Percentiles rank a stretch among this genome's conserved stretches.
These are phyloP conservation scores for Plasmodium chabaudi DNA, from an alignment of 169 alveolate species.

Conservation along the genomic window DNA sequence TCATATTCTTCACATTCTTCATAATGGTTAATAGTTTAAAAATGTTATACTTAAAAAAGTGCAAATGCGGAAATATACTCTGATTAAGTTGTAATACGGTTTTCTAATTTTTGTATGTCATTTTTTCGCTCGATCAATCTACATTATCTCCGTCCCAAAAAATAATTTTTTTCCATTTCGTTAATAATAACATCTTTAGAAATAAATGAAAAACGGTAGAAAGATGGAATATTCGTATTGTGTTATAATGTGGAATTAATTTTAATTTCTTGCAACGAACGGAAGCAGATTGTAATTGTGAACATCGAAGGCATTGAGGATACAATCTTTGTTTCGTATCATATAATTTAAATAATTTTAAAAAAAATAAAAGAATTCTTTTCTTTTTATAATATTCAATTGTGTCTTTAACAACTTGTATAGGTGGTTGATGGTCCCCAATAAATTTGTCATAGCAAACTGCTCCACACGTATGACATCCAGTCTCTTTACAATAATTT, in stretches of 20 bases:
- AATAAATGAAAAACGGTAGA: constrained; percentile 54
- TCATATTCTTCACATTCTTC: no score
- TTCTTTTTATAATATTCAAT: constrained; percentile 33
- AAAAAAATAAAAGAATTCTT: constrained; percentile 5
- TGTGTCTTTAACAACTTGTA: constrained; percentile 53
- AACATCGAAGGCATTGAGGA: constrained; percentile 67
- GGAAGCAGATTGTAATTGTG: constrained; percentile 68
- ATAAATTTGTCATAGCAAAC: constrained; percentile 40
- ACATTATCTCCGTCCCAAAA: constrained; percentile 57
- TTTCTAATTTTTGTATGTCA: constrained; percentile 5
- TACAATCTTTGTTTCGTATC: constrained; percentile 61
- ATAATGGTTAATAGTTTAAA: no score
- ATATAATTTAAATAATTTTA: constrained; percentile 60
- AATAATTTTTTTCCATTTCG: constrained; percentile 40
- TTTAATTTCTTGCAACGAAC: constrained; percentile 51
- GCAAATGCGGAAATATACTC: no score
- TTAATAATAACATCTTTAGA: constrained; percentile 37
- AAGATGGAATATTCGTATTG: constrained; percentile 39
- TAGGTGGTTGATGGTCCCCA: constrained; percentile 76
- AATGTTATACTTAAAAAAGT: no score
- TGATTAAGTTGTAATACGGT: background rate
- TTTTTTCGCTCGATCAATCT: constrained; percentile 2
- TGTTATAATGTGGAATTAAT: constrained; percentile 61
- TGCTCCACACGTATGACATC: constrained; percentile 75
- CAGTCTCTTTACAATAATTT: constrained; percentile 36